Evolutionary conservation across 345 rosid genomes (phyloP), one percentile per base, ranked within the genome.

Genomic region (Odontarrhena argentea): DNA sequence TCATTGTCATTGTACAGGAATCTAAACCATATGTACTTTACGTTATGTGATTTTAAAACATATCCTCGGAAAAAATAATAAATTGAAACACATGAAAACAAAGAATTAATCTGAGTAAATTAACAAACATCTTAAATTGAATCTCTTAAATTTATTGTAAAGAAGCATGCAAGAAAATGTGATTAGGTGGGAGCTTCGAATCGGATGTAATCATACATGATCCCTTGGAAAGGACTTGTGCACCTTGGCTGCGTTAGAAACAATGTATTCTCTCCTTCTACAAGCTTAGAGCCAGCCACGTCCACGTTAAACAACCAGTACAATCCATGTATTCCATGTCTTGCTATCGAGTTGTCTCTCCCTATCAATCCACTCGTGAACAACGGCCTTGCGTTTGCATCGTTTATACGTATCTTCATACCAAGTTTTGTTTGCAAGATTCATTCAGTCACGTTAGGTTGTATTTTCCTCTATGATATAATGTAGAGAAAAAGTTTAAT

Each of bases 311-410:
- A 87, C 66, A 92, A 67, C 89, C 91, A 78, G 67, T 89, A 86
- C 34, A 87, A 78, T n/a, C 98, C 98, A 52, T 92, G 98, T 76
- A 86, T 85, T 53, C 96, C 97, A 50, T 89, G 96, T 73, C 98
- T 87, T 32, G 91, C 91, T 35, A 89, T 81, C n/a, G 98, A 66
- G 73, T 89, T 92, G 65, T 89, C 98, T 73, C 76, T 81, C 54
- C 97, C 98, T 2, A 86, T 82, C 53, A 81, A 32, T 60, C 98
- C 96, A 26, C 81, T 87, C 14, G 91, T 74, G 77, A 85, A 92
- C 35, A 83, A 28, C 0, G 86, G 81, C 13, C 64, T 81, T 49
- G 77, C 49, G 43, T 56, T 80, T 5, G 67, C 79, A 74, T 84
- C 78, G 10, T 89, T 89, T 7, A 89, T 51, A 3, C 91, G 82